Evolutionary conservation across 768 basidiomycete species (phyloP).

Genomic region (Russula brevipes): DNA sequence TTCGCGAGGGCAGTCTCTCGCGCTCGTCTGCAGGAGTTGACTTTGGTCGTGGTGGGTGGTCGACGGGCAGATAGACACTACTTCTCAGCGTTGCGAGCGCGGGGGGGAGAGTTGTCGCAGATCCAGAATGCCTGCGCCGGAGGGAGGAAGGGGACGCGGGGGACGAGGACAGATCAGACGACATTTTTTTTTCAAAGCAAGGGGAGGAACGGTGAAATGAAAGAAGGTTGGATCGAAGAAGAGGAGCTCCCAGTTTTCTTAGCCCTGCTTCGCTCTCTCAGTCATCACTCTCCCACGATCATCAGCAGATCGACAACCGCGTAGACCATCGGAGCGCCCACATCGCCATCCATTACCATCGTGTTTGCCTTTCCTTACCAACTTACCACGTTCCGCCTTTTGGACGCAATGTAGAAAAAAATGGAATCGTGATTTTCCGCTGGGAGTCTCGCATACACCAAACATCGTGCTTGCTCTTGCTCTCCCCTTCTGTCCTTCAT

Average conservation of each 20-base stretch:
- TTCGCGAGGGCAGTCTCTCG: slow-evolving; percentile 42
- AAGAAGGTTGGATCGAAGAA: not conserved
- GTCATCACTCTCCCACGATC: slow-evolving; percentile 13
- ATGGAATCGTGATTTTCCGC: no score
- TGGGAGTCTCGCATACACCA: no score
- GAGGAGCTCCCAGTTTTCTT: no score
- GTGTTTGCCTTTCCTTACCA: no score
- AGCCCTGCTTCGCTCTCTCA: no score
- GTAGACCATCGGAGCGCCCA: no score
- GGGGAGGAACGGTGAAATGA: not conserved
- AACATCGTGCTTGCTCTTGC: no score
- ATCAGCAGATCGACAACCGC: no score
- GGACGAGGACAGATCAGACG: slow-evolving; percentile 10
- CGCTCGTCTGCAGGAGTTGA: slow-evolving; percentile 65
- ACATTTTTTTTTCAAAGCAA: not conserved
- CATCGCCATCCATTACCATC: no score
- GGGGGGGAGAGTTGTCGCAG: slow-evolving; percentile 36
- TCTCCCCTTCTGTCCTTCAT: no score
- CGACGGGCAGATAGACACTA: slow-evolving; percentile 31
- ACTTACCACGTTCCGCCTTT: no score
- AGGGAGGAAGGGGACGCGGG: slow-evolving; percentile 10
- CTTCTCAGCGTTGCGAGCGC: slow-evolving; percentile 26
- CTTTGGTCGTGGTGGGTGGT: slow-evolving; percentile 64
- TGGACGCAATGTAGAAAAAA: no score
- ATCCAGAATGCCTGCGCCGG: slow-evolving; percentile 62